Conservation (phyloP, 1,139 yeast genomes). For the Zygosaccharomyces pseudobailii region DNA sequence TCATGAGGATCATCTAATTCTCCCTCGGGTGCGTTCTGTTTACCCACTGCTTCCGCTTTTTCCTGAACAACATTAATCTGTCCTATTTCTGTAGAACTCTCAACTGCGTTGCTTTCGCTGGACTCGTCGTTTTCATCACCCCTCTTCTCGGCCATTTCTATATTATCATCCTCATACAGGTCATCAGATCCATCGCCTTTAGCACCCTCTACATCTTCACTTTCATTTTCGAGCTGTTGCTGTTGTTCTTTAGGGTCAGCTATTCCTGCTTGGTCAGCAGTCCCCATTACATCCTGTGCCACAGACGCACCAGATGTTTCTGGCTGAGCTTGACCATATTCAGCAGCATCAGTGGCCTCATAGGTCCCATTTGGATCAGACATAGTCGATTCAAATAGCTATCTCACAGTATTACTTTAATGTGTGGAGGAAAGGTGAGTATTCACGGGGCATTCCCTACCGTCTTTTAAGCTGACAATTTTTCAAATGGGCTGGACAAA, state of each 20-base stretch:
- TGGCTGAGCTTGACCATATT: constrained; percentile 5
- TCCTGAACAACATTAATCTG: constrained; percentile 14
- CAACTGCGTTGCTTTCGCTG: neutral
- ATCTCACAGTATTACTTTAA: neutral
- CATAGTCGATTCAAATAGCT: neutral
- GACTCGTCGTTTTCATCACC: neutral
- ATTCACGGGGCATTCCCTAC: neutral
- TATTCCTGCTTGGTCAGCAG: constrained; percentile 14
- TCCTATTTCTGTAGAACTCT: constrained; percentile 15
- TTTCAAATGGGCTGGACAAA: neutral
- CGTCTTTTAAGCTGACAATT: neutral
- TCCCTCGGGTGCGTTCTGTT: constrained; percentile 18
- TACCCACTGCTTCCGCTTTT: constrained; percentile 19
- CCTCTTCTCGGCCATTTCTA: constrained; percentile 17
- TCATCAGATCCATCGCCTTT: constrained; percentile 12
- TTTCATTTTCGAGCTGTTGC: neutral
- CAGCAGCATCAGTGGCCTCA: constrained; percentile 11
- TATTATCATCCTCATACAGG: constrained; percentile 1
- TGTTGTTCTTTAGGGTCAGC: neutral
- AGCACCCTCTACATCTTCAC: constrained; percentile 19
- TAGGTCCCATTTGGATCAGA: constrained; percentile 1
- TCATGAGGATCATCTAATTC: constrained; percentile 18
- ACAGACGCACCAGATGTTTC: constrained; percentile 1
- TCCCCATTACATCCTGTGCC: neutral
- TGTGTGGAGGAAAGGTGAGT: neutral